Percentiles rank a stretch among this genome's conserved stretches.
These are phyloP conservation scores for Pterulicium gracile DNA, from an alignment of 1,284 basidiomycete genomes.

Conservation along the genomic window DNA sequence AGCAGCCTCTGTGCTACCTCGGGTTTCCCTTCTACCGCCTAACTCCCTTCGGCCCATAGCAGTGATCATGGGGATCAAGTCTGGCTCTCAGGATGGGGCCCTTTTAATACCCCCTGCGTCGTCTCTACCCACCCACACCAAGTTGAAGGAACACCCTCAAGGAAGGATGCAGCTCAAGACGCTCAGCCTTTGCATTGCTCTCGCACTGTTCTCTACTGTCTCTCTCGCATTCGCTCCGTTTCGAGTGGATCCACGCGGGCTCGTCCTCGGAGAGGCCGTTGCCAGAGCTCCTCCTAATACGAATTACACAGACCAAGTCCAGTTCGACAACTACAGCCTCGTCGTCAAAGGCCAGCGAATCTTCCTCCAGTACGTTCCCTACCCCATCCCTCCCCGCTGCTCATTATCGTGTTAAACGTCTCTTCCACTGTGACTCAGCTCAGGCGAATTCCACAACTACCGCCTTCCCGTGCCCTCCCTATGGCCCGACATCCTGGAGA, in stretches of 20 bases:
- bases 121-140: too few species aligned
- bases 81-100: neutral
- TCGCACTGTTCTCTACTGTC: neutral
- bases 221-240: neutral
- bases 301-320: neutral
- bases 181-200: neutral
- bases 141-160: neutral
- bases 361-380: constrained; percentile 35
- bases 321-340: constrained; percentile 49
- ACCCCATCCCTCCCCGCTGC: neutral
- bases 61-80: neutral
- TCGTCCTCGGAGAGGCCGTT: neutral
- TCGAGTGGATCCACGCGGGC: neutral
- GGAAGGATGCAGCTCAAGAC: neutral
- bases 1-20: too few species aligned
- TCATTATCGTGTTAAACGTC: neutral
- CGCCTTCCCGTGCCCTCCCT: constrained; percentile 68
- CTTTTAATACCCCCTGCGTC: neutral
- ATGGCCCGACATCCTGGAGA: constrained; percentile 78
- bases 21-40: too few species aligned
- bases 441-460: constrained; percentile 79
- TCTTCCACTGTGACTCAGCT: constrained; percentile 21
- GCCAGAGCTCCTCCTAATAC: neutral
- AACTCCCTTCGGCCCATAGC: too few species aligned
- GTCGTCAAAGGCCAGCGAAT: constrained; percentile 42